Conservation (phyloP, 202 grass and related monocot genomes). For the Setaria italica region DNA sequence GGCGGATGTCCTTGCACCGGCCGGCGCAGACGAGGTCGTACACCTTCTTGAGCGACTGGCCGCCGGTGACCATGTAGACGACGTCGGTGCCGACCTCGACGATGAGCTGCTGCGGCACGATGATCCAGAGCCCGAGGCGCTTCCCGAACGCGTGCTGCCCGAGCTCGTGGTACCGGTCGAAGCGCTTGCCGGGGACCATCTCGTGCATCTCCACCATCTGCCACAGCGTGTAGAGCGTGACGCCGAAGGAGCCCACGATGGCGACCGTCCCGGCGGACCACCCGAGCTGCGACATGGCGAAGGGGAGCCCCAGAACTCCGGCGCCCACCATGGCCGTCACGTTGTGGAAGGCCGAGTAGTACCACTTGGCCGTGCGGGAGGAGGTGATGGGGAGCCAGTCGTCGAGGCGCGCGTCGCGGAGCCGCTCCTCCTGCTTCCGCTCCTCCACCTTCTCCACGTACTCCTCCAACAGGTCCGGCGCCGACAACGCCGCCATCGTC, state of each 20-base stretch:
- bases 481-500: neutral
- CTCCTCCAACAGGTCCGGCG: neutral
- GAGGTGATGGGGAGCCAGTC: slow-evolving; percentile 31
- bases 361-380: slow-evolving; percentile 48
- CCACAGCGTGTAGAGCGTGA: slow-evolving; percentile 92
- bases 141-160: slow-evolving; percentile 89
- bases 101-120: slow-evolving; percentile 58
- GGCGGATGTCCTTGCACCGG: slow-evolving; percentile 30
- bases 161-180: slow-evolving; percentile 90
- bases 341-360: slow-evolving; percentile 29
- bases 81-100: slow-evolving; percentile 60
- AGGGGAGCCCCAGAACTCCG: slow-evolving; percentile 31
- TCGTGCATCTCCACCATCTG: slow-evolving; percentile 98
- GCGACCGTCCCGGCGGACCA: slow-evolving; percentile 51
- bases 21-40: slow-evolving; percentile 29
- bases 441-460: neutral
- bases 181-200: slow-evolving; percentile 72
- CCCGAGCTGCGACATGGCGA: slow-evolving; percentile 63
- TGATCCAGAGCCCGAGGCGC: slow-evolving; percentile 40
- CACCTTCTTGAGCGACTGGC: slow-evolving; percentile 48
- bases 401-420: neutral
- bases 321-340: slow-evolving; percentile 5
- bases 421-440: neutral
- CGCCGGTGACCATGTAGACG: slow-evolving; percentile 64
- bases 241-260: slow-evolving; percentile 39